Base-by-base conservation (phyloP, 495 filamentous ascomycete species). In the Neurospora sp. region DNA sequence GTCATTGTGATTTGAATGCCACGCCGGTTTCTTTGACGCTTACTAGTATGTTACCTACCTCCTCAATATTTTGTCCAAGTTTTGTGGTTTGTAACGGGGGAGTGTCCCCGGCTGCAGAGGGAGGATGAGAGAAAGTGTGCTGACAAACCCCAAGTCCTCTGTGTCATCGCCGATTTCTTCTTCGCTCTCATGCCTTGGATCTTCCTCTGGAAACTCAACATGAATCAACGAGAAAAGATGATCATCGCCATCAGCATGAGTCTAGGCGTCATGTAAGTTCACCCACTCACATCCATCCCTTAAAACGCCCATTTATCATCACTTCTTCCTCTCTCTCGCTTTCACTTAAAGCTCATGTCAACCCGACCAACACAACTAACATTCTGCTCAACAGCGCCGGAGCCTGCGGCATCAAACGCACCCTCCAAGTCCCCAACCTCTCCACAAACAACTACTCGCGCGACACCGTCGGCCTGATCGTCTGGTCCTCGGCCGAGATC, bases 161-260 rank as follows among this genome's bases (percentile, higher is more conserved):
- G 73, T 71, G 9, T 34, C 69, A 1, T 66, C 21, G 82, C 82
- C 71, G 85, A 87, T 76, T 82, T 87, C 72, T 81, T 87, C 79
- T 83, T 81, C 40, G 82, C 81, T 43, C 77, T 75, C 59, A 84
- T 84, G 59, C 86, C 86, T 1, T 84, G 86, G 75, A 73, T 85
- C 17, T 79, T 88, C 21, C 79, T 87, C 11, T 86, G 84, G 84
- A 81, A 84, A 3, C 78, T 87, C 31, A 81, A 88, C 43, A 85
- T 88, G 76, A 79, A 80, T 38, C 77, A 76, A 62, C 79, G 79
- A 45, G 85, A 84, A 39, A 87, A 87, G 72, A 76, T 84, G 62
- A 82, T 81, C 17, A 84, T 88, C 31, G 82, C 83, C 66, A 78
- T 76, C 0, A 82, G 84, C 28, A 84, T 88, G 81, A 85, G 86